Conservation (phyloP, 306 rosid genomes). For the Arachis hypogaea region DNA sequence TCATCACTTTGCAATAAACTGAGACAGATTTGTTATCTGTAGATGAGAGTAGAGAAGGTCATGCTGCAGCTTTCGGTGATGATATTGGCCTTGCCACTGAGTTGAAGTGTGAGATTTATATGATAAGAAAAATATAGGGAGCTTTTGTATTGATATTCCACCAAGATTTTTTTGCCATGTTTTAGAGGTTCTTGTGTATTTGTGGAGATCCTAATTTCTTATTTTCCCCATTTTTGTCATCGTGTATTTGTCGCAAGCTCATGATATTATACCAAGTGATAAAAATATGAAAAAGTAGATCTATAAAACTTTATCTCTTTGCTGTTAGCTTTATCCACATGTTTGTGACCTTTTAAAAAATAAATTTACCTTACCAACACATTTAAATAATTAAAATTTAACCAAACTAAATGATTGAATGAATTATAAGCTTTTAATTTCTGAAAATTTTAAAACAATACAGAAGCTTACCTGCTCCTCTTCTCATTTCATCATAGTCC, state of each 20-base stretch:
- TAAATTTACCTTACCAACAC: too few species aligned
- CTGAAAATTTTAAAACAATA: background rate
- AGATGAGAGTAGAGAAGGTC: conserved; percentile 87
- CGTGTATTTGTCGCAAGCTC: background rate
- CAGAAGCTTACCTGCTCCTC: background rate
- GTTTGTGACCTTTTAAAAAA: background rate
- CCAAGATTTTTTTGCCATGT: conserved; percentile 11
- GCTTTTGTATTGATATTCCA: background rate
- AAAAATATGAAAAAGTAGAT: too few species aligned
- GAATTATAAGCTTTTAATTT: too few species aligned
- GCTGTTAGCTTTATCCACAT: background rate
- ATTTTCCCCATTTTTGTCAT: conserved; percentile 16
- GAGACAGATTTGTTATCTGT: conserved; percentile 88
- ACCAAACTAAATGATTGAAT: too few species aligned
- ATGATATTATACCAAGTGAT: background rate
- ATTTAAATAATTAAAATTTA: too few species aligned
- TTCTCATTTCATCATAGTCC: background rate
- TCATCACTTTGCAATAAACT: conserved; percentile 91
- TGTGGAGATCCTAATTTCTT: conserved; percentile 2
- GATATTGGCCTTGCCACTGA: conserved; percentile 98
- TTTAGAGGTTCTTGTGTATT: background rate
- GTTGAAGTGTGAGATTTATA: conserved; percentile 87
- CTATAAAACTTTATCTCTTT: too few species aligned
- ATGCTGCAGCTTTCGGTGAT: conserved; percentile 97
- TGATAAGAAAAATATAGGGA: conserved; percentile 59